phyloP scores from a whole-genome alignment of 225 moss, liverwort and hornwort species.

The Physcomitrellopsis africana region DNA sequence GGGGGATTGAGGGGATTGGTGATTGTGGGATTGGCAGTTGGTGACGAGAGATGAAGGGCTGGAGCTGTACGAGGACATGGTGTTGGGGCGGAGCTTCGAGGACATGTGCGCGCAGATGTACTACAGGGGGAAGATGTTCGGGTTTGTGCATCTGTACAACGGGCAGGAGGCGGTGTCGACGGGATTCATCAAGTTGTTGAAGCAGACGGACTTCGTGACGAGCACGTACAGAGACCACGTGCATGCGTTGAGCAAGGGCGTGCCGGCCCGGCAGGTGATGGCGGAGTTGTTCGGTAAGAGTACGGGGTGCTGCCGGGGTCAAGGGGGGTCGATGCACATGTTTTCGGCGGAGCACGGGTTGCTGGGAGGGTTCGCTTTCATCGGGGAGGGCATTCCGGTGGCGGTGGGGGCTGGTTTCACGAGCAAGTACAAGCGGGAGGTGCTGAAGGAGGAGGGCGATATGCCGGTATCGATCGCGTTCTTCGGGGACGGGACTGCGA shows the following conservation, averaged over 20 bases:
- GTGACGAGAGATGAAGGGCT: slow-evolving; percentile 84
- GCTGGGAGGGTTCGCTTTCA: slow-evolving; percentile 93
- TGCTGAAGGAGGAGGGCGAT: slow-evolving; percentile 80
- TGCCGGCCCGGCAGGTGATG: slow-evolving; percentile 86
- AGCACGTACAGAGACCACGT: slow-evolving; percentile 95
- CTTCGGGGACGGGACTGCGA: slow-evolving; percentile 92
- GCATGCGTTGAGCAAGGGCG: slow-evolving; percentile 92
- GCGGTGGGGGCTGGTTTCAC: slow-evolving; percentile 91
- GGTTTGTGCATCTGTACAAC: slow-evolving; percentile 95
- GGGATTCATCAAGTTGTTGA: slow-evolving; percentile 83
- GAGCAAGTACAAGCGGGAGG: slow-evolving; percentile 84
- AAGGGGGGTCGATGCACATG: slow-evolving; percentile 99
- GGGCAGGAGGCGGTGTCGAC: slow-evolving; percentile 94
- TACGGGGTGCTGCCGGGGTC: slow-evolving; percentile 87
- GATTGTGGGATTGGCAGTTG: slow-evolving; percentile 41
- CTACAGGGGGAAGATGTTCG: slow-evolving; percentile 96
- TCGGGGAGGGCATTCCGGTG: slow-evolving; percentile 92
- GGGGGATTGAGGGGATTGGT: not conserved
- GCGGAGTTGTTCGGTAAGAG: slow-evolving; percentile 88
- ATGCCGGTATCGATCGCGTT: slow-evolving; percentile 81
- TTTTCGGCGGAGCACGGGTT: slow-evolving; percentile 86
- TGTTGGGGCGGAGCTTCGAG: slow-evolving; percentile 85
- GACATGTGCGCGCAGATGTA: slow-evolving; percentile 99
- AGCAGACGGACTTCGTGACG: slow-evolving; percentile 89
- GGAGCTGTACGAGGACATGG: slow-evolving; percentile 82